These are phyloP conservation scores for Phytophthora hybrid DNA, from an alignment of 352 stramenopile species.

Conservation along the genomic window DNA sequence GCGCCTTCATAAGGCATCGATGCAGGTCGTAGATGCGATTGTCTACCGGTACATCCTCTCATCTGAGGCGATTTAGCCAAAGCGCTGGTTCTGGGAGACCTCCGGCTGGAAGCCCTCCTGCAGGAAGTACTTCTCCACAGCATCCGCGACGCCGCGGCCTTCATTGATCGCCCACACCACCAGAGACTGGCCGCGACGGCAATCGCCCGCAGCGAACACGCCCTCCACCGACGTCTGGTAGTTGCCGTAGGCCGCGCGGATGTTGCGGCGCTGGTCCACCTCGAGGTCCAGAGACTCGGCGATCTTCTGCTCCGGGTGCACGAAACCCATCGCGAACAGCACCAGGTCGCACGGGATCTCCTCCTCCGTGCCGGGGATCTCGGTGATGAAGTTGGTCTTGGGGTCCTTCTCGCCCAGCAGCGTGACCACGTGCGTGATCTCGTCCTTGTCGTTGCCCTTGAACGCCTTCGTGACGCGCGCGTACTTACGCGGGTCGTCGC, in stretches of 20 bases:
- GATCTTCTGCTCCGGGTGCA: conserved; percentile 94
- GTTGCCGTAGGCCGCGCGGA: conserved; percentile 92
- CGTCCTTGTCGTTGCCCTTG: conserved; percentile 75
- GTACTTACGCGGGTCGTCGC: conserved; percentile 91
- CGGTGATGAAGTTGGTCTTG: conserved; percentile 74
- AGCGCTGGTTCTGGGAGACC: conserved; percentile 84
- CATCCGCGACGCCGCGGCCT: conserved; percentile 93
- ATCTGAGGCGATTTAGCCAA: conserved; percentile 45
- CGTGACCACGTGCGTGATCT: conserved; percentile 83
- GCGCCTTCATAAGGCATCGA: conserved; percentile 22
- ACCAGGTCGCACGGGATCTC: conserved; percentile 95
- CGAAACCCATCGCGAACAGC: conserved; percentile 98
- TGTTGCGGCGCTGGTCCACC: conserved; percentile 96
- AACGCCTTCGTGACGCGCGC: conserved; percentile 81
- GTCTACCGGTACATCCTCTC: conserved; percentile 42
- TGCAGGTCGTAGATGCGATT: background rate
- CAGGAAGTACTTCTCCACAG: conserved; percentile 87
- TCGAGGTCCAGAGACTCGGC: conserved; percentile 91
- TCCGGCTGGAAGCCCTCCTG: conserved; percentile 81
- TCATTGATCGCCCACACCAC: conserved; percentile 99
- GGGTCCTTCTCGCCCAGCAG: conserved; percentile 63
- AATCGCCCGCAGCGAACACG: conserved; percentile 98
- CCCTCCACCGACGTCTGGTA: conserved; percentile 95
- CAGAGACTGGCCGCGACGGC: conserved; percentile 96
- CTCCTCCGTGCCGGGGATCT: conserved; percentile 90